A percentile compares a stretch with the other conserved stretches of the same genome.
Conservation (phyloP, 2,329 filamentous ascomycete species). For the Arthrocladium fulminans region DNA sequence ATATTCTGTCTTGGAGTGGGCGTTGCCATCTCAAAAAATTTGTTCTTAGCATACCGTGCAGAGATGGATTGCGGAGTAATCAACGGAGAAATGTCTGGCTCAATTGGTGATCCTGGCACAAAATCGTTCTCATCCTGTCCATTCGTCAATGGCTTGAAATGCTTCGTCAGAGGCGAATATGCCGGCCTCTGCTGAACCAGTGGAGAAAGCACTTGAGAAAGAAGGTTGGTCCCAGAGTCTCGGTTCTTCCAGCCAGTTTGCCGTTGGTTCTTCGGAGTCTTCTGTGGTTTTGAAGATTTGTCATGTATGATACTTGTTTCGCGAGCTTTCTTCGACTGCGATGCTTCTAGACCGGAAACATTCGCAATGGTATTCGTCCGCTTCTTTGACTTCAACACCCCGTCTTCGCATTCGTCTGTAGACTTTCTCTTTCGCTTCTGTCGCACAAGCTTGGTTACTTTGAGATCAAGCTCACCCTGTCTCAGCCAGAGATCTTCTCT, state of each 20-base stretch:
- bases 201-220: slow-evolving; percentile 1
- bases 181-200: slow-evolving; percentile 1
- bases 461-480: slow-evolving; percentile 25
- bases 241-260: slow-evolving; percentile 7
- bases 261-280: neutral
- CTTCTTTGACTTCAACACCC: slow-evolving; percentile 13
- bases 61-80: neutral
- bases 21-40: neutral
- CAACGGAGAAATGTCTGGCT: neutral
- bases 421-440: slow-evolving; percentile 21
- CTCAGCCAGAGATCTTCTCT: slow-evolving; percentile 50
- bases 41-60: neutral
- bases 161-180: slow-evolving; percentile 1
- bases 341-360: neutral
- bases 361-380: slow-evolving; percentile 12
- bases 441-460: slow-evolving; percentile 18
- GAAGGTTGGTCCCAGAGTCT: neutral
- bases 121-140: neutral
- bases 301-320: neutral
- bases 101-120: slow-evolving; percentile 5
- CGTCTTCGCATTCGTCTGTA: slow-evolving; percentile 8
- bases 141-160: slow-evolving; percentile 1
- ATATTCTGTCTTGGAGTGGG: slow-evolving; percentile 7
- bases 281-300: neutral
- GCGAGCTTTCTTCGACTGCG: neutral